These are phyloP conservation scores for Paramecium primaurelia DNA, from an alignment of 73 alveolate species.

Conservation along the genomic window DNA sequence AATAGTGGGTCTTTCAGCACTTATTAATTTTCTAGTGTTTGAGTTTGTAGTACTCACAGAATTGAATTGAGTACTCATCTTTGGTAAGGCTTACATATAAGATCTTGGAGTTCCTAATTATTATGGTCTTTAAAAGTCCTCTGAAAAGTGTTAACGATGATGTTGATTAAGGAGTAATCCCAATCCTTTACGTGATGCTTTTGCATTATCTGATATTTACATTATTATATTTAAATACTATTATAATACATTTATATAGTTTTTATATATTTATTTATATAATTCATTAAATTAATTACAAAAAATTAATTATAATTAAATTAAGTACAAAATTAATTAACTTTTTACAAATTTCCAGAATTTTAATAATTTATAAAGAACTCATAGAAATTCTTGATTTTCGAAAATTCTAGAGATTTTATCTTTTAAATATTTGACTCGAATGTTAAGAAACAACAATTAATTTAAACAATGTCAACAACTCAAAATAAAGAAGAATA, in stretches of 20 bases:
- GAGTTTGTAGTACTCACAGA: constrained; percentile 32
- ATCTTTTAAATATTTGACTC: neutral
- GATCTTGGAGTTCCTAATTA: constrained; percentile 15
- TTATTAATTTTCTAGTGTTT: constrained; percentile 18
- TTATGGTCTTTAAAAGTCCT: neutral
- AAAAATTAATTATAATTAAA: no score
- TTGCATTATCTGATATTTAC: neutral
- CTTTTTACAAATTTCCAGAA: neutral
- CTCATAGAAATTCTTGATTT: neutral
- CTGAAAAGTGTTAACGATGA: neutral
- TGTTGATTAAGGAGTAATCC: constrained; percentile 1
- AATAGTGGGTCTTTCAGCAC: constrained; percentile 23
- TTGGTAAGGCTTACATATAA: neutral
- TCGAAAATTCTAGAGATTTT: neutral
- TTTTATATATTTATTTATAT: neutral
- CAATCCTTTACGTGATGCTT: neutral
- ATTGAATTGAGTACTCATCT: neutral
- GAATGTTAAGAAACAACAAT: neutral
- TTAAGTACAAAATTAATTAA: neutral
- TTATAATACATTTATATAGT: neutral
- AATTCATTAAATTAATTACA: neutral
- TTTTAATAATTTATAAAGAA: neutral
- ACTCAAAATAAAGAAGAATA: neutral
- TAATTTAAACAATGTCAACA: neutral
- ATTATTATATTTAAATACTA: neutral